Base-by-base conservation (phyloP, 257 asterid species). In the Solanum tacnaense region DNA sequence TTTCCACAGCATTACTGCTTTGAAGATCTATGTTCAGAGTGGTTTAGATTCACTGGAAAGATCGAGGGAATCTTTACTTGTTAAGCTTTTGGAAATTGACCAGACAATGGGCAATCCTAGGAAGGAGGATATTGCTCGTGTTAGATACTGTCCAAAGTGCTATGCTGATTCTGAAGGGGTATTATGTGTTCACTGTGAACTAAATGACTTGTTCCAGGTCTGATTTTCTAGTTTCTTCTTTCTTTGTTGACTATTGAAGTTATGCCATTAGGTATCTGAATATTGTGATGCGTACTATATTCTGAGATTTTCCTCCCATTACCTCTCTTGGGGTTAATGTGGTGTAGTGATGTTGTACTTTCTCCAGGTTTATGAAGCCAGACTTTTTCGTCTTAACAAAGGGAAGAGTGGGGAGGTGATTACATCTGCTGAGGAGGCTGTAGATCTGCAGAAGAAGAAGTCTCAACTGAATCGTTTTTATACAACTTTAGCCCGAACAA, bases 121-220 rank as follows among this genome's bases (percentile, higher is more conserved):
- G 46, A 96, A 92, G 91, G 97, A 90, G 88, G 99, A 97, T 90
- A 88, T 96, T 86, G 91, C 84, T 86, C 96, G 95, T 84, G 98
- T 97, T 90, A 93, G 99, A 92, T 91, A 91, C 89, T 96, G 99
- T 90, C 92, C 94, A 65, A 93, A 91, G 83, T 97, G 99, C 92
- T 92, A 93, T 81, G 86, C 94, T 89, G 92, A 93, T 90, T 91
- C 86, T 88, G 98, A 97, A 86, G 99, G 99, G 90, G 95, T 94
- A 84, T 89, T 95, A 70, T 97, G 99, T 88, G 90, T 93, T 84
- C 98, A 95, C 87, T 97, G 99, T 88, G 98, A 96, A 93, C 95
- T 97, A 93, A 98, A 97, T 89, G 98, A 94, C 90, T 89, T 94
- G 88, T 97, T 97, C 91, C 97, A 96, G 99, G 99, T 97, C 46